Evolutionary conservation across 2,329 filamentous ascomycete genomes (phyloP), one percentile per base, ranked within the genome.

Genomic region (Canariomyces notabilis): DNA sequence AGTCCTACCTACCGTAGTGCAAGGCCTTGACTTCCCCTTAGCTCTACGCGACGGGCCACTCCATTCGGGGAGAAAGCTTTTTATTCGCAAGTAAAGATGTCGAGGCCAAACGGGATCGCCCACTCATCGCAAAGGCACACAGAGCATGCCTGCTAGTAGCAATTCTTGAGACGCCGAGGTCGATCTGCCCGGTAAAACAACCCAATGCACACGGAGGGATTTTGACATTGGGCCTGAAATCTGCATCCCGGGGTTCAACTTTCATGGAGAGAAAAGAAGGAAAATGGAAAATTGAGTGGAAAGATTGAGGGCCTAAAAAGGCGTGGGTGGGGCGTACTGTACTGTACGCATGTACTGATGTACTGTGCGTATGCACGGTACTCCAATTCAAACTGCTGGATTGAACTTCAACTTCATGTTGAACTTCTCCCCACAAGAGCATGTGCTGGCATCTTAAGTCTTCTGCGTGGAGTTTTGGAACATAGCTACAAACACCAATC

Each of bases 161-260:
- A 79, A 80, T 81, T 80, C 77, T 80, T 80, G 66, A 79, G 79
- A 76, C 75, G 69, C 73, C 77, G 72, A 61, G 65, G 73, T 72
- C 63, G 51, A 64, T 81, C 73, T 80, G 64, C 77, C 77, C 76
- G 70, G 72, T 60, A 68, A 72, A 75, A 73, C 77, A 80, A 79
- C 77, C 70, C 70, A 48, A 64, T 69, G 69, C 67, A 68, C 64
- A 65, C 68, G n/a, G n/a, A 59, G 56, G 61, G 60, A 61, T 56
- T 55, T 50, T 56, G 64, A 67, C 71, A 69, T 61, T 59, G 71
- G 74, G 77, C 75, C 76, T 69, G 59, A 67, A 67, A 70, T 75
- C 69, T 77, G 76, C 73, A 64, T 67, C 64, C 62, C 66, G 75
- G 75, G 72, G 65, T 71, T 74, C 74, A 79, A 79, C 76, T 77